Conservation (phyloP, 306 rosid genomes). For the cucumber (Cucumis sativus) region Cucumber_9930_V3 NC_026659.2:1535501-1536000, state of each 20-base stretch:
- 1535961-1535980: slow-evolving; percentile 46
- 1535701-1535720: slow-evolving; percentile 15
- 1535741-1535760: slow-evolving; percentile 1
- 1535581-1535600: too few relatives aligned
- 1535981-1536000: slow-evolving; percentile 47
- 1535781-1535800: slow-evolving; percentile 27
- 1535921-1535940: slow-evolving; percentile 14
- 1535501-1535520: slow-evolving; percentile 44
- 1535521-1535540: slow-evolving; percentile 36
- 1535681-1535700: slow-evolving; percentile 20
- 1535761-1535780: slow-evolving; percentile 31
- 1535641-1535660: not conserved
- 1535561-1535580: slow-evolving; percentile 19
- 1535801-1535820: slow-evolving; percentile 25
- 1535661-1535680: not conserved
- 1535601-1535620: not conserved
- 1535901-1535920: not conserved
- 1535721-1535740: slow-evolving; percentile 12
- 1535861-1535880: slow-evolving; percentile 15
- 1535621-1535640: slow-evolving; percentile 14
- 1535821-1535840: slow-evolving; percentile 23
- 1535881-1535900: not conserved
- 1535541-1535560: slow-evolving; percentile 24
- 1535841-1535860: slow-evolving; percentile 50
- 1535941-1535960: slow-evolving; percentile 49